Evolutionary conservation across 2,329 filamentous ascomycete species (phyloP).

Genomic region (Lecanicillium sp.): DNA sequence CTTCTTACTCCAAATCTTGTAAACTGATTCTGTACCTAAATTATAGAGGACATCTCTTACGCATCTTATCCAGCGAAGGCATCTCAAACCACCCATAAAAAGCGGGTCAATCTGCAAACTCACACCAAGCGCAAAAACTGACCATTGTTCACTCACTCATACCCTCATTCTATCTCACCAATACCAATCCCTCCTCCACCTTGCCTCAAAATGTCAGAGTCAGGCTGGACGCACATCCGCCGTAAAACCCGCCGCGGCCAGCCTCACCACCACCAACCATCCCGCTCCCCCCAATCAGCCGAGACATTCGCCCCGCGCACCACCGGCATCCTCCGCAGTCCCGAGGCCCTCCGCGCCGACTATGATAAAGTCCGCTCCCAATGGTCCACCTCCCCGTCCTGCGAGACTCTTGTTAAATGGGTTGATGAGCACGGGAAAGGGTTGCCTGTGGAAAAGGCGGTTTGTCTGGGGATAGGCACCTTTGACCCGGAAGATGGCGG

Average conservation of each 20-base stretch:
- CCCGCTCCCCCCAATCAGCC: constrained; percentile 6
- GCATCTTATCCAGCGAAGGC: too few relatives aligned
- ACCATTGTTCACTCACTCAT: too few relatives aligned
- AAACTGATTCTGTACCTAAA: too few relatives aligned
- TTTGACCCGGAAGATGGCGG: constrained; percentile 46
- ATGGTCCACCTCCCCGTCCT: constrained; percentile 25
- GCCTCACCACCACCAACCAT: neutral
- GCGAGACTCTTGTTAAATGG: constrained; percentile 28
- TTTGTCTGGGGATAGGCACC: constrained; percentile 51
- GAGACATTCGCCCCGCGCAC: constrained; percentile 14
- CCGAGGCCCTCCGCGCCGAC: constrained; percentile 25
- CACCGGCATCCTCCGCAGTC: constrained; percentile 16
- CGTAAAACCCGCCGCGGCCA: constrained; percentile 16
- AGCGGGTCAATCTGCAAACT: too few relatives aligned
- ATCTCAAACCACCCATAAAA: too few relatives aligned
- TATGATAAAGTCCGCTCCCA: constrained; percentile 22
- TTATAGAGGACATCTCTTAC: too few relatives aligned
- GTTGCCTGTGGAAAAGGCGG: constrained; percentile 32
- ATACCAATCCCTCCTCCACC: too few relatives aligned
- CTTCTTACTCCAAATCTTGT: too few relatives aligned
- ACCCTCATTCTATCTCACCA: too few relatives aligned
- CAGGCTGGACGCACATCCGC: constrained; percentile 19
- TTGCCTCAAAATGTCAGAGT: too few relatives aligned
- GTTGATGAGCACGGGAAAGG: constrained; percentile 22
- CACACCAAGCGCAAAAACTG: too few relatives aligned